These are phyloP conservation scores for Leptographium radiaticola DNA, from an alignment of 2,329 filamentous ascomycete genomes.

Conservation along the genomic window DNA sequence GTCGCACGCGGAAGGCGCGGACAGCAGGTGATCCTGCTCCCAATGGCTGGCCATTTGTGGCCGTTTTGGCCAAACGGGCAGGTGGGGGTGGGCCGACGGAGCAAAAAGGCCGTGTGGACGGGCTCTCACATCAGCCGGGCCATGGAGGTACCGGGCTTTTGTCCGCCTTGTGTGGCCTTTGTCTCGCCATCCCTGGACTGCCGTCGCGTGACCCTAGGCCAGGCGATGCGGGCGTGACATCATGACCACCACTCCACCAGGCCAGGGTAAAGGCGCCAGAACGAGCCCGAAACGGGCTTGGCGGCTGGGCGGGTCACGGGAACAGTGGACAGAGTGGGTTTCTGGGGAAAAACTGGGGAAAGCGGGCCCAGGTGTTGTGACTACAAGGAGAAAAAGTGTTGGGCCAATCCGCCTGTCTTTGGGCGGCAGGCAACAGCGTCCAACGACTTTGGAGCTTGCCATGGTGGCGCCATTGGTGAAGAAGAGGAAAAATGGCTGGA, in stretches of 20 bases:
- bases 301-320: slow-evolving; percentile 8
- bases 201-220: slow-evolving; percentile 3
- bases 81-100: not conserved
- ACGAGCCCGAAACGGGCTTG: slow-evolving; percentile 3
- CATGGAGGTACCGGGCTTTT: no score
- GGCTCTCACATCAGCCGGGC: not conserved
- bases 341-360: slow-evolving; percentile 12
- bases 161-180: not conserved
- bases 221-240: not conserved
- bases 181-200: slow-evolving; percentile 4
- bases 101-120: not conserved
- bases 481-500: no score
- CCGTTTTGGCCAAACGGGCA: not conserved
- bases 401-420: no score
- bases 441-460: no score
- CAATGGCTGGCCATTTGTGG: no score
- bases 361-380: slow-evolving; percentile 2
- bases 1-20: not conserved
- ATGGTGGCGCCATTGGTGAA: no score
- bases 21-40: not conserved
- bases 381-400: not conserved
- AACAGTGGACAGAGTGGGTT: slow-evolving; percentile 7
- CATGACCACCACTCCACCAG: not conserved
- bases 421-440: no score
- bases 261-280: no score